Evolutionary conservation across 192 early-diverging fungal species (phyloP).

Genomic region (Backusella psychrophila): DNA sequence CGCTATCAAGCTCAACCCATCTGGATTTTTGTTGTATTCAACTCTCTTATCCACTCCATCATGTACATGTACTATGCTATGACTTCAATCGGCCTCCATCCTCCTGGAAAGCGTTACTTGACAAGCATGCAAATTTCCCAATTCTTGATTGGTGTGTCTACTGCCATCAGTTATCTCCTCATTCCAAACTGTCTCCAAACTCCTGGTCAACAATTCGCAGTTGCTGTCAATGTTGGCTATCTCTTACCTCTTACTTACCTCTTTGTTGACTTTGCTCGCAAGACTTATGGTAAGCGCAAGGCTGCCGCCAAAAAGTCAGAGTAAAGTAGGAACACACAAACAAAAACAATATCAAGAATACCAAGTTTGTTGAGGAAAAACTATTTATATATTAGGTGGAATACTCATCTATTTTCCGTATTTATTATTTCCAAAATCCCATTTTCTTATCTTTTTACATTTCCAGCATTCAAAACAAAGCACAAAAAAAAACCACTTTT

Average conservation of each 20-base stretch:
- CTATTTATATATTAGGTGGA: background rate
- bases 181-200: slow-evolving; percentile 55
- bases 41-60: slow-evolving; percentile 85
- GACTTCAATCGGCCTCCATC: slow-evolving; percentile 70
- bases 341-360: background rate
- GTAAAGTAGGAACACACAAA: background rate
- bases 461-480: background rate
- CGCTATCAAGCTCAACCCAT: slow-evolving; percentile 69
- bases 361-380: background rate
- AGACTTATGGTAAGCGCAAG: slow-evolving; percentile 59
- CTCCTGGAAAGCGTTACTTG: slow-evolving; percentile 78
- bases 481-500: background rate
- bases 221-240: slow-evolving; percentile 65
- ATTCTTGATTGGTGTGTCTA: slow-evolving; percentile 71
- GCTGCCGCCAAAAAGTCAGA: background rate
- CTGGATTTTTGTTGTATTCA: slow-evolving; percentile 82
- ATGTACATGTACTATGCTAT: slow-evolving; percentile 87
- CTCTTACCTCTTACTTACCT: slow-evolving; percentile 73
- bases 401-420: background rate
- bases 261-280: slow-evolving; percentile 77
- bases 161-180: slow-evolving; percentile 68
- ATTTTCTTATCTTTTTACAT: background rate
- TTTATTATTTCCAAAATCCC: background rate
- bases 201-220: slow-evolving; percentile 52
- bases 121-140: slow-evolving; percentile 83